phyloP scores from a whole-genome alignment of 805 yeast species.

The Scheffersomyces ergatensis region DNA sequence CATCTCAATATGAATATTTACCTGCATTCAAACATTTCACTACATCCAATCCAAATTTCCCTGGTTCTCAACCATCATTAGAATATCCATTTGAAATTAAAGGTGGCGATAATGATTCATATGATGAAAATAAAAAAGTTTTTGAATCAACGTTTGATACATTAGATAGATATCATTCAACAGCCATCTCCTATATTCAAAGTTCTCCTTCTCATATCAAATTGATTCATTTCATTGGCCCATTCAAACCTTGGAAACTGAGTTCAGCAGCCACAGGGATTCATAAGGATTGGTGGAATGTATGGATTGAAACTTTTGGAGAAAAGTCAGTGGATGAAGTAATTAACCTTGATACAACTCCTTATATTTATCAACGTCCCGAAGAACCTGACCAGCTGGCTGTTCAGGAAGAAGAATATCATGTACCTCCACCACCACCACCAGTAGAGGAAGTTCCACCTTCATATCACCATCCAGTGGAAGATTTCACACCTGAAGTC shows the following conservation, averaged over 20 bases:
- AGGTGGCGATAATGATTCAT: constrained; percentile 1
- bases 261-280: constrained; percentile 12
- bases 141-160: constrained; percentile 6
- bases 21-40: constrained; percentile 65
- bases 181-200: constrained; percentile 16
- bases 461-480: not conserved
- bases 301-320: constrained; percentile 31
- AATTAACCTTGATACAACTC: constrained; percentile 3
- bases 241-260: constrained; percentile 54
- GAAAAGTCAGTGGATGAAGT: constrained; percentile 20
- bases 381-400: constrained; percentile 7
- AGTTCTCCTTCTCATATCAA: constrained; percentile 33
- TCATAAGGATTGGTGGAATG: constrained; percentile 37
- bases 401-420: not conserved
- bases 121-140: constrained; percentile 2
- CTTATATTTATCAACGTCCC: not conserved
- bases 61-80: not conserved
- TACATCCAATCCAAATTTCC: constrained; percentile 5
- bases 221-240: constrained; percentile 67
- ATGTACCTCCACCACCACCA: constrained; percentile 1
- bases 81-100: not conserved
- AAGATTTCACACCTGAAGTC: constrained; percentile 12
- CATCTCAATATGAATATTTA: constrained; percentile 60
- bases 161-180: constrained; percentile 13
- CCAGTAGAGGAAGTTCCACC: not conserved